Base-by-base conservation (phyloP, 208 protist genomes). In the Trypanosomatidae sp. region DNA sequence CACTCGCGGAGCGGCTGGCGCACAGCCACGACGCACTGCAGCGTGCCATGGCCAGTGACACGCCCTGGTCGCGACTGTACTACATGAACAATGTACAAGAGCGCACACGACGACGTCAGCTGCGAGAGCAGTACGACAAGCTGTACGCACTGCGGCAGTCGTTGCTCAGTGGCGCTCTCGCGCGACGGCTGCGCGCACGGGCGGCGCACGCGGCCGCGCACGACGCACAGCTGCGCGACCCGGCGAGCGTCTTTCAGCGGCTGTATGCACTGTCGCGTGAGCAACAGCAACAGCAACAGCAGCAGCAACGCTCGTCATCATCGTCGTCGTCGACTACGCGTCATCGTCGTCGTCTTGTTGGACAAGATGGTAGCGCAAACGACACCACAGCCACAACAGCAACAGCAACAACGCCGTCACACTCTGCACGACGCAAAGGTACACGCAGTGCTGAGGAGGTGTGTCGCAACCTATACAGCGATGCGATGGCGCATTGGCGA, bases 61-160 rank as follows among this genome's bases (percentile, higher is more conserved):
- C 73, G 0, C 85, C 70, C 45, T 60, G n/a, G n/a, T n/a, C 76
- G 53, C 70, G 82, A 1, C 54, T 91, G 22, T 91, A 91, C 59
- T 73, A 85, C 56, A 65, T 83, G 43, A 91, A 85, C 61, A 91
- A 91, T 53, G 65, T 70, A 21, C 66, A 71, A 4, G 74, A 88
- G 37, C 67, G 68, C 21, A 73, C 86, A 21, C 66, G 82, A 43
- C 73, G 76, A 1, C 64, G 66, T 2, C 37, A 57, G 27, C 65
- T 64, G 24, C 38, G 79, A 18, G 55, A 58, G 1, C 67, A 77
- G 42, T 71, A 73, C 23, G 47, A 70, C 49, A 61, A 48, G 2
- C 61, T 91, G 11, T 52, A 74, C 28, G 61, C 55, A 15, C 61
- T 79, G n/a, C 64, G 61, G 18, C 53, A 71, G 22, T 56, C 59